These are phyloP conservation scores for Turritis glabra DNA, from an alignment of 345 rosid species.

Conservation along the genomic window DNA sequence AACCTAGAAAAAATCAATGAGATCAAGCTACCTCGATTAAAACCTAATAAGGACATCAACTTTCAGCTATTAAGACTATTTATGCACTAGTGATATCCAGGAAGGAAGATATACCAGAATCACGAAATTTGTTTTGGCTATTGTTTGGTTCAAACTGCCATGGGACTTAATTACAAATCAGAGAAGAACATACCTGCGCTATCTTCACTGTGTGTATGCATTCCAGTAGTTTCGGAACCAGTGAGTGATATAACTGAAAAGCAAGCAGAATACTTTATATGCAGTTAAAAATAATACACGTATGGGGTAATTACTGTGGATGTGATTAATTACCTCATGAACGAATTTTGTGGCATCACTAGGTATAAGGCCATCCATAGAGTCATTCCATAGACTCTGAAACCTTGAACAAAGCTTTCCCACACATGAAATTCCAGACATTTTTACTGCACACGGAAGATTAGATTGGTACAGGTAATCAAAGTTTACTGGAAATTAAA, in stretches of 20 bases:
- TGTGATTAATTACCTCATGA: constrained; percentile 58
- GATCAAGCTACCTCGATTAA: not conserved
- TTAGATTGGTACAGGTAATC: constrained; percentile 18
- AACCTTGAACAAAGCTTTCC: constrained; percentile 79
- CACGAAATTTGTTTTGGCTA: not conserved
- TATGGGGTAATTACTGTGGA: constrained; percentile 1
- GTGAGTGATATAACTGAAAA: constrained; percentile 59
- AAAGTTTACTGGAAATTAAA: not conserved
- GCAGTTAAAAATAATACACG: not conserved
- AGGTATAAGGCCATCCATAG: constrained; percentile 40
- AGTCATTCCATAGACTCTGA: constrained; percentile 40
- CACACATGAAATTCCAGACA: constrained; percentile 62
- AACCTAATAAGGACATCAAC: not conserved
- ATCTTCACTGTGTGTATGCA: constrained; percentile 79
- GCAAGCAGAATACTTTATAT: constrained; percentile 27
- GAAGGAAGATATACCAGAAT: not conserved
- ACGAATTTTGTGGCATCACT: constrained; percentile 45
- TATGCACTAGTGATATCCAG: not conserved
- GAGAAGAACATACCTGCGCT: constrained; percentile 67
- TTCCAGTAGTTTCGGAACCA: constrained; percentile 61
- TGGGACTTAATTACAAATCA: not conserved
- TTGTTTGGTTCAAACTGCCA: not conserved
- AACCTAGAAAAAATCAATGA: not conserved
- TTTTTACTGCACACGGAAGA: constrained; percentile 62
- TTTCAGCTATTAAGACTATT: not conserved